Conservation (phyloP, 2,329 filamentous ascomycete species). For the Arthrobotrys megalospora region DNA sequence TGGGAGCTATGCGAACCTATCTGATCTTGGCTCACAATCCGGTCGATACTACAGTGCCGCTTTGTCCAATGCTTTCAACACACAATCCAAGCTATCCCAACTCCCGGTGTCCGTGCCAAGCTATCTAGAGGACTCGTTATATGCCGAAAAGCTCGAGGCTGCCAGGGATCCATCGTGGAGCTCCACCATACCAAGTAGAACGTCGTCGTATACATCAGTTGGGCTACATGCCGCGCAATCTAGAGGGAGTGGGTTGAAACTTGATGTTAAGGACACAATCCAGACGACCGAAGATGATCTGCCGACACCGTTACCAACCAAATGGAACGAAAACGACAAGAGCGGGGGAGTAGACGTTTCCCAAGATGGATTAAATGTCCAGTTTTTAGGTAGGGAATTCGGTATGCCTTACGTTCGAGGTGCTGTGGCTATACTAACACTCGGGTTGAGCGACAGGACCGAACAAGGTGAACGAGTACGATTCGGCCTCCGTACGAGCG, state of each 20-base stretch:
- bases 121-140: constrained; percentile 64
- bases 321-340: constrained; percentile 87
- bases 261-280: constrained; percentile 85
- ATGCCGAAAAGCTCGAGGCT: constrained; percentile 62
- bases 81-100: constrained; percentile 55
- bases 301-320: constrained; percentile 80
- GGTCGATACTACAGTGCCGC: constrained; percentile 51
- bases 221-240: constrained; percentile 72
- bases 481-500: constrained; percentile 85
- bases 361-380: constrained; percentile 80
- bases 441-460: constrained; percentile 71
- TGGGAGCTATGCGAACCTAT: constrained; percentile 55
- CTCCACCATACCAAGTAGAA: constrained; percentile 19
- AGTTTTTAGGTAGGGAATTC: constrained; percentile 68
- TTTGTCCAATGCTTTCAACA: constrained; percentile 50
- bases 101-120: constrained; percentile 62
- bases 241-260: constrained; percentile 82
- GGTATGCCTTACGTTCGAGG: background rate
- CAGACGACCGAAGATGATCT: constrained; percentile 75
- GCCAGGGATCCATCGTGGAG: constrained; percentile 50
- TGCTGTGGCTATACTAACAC: constrained; percentile 31
- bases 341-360: constrained; percentile 80
- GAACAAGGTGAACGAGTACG: constrained; percentile 76
- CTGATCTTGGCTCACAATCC: constrained; percentile 51
- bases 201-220: constrained; percentile 56